These are phyloP conservation scores for Bimuria novae-zelandiae DNA, from an alignment of 2,329 filamentous ascomycete genomes.

Conservation along the genomic window DNA sequence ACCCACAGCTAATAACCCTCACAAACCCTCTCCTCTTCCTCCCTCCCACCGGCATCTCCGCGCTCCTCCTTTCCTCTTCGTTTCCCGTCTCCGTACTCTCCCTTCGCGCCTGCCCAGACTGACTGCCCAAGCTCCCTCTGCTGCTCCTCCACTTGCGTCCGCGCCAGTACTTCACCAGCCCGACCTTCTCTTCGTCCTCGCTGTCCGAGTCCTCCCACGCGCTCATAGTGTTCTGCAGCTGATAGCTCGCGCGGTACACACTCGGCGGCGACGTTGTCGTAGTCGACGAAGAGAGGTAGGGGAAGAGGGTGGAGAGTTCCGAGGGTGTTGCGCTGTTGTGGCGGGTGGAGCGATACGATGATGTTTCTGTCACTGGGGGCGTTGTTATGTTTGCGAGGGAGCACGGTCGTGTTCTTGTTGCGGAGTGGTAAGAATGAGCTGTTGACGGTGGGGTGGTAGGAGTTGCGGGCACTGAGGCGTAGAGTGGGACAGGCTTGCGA, in stretches of 20 bases:
- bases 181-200: conserved; percentile 36
- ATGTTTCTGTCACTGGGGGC: conserved; percentile 17
- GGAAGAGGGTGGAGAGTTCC: conserved; percentile 31
- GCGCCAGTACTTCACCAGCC: conserved; percentile 34
- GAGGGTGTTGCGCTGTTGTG: conserved; percentile 35
- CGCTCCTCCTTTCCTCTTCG: conserved; percentile 7
- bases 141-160: conserved; percentile 22
- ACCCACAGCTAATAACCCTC: conserved; percentile 41
- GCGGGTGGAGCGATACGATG: conserved; percentile 15
- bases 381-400: conserved; percentile 32
- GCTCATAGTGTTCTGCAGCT: conserved; percentile 35
- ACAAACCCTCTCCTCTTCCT: conserved; percentile 31
- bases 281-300: conserved; percentile 21
- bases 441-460: conserved; percentile 32
- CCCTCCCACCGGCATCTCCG: conserved; percentile 6
- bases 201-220: conserved; percentile 46
- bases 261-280: conserved; percentile 22
- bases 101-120: neutral
- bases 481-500: conserved; percentile 25
- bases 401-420: conserved; percentile 19
- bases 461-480: conserved; percentile 21
- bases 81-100: conserved; percentile 17
- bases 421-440: conserved; percentile 22
- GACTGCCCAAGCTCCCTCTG: conserved; percentile 15
- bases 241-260: conserved; percentile 27